Conservation (phyloP, 2,329 filamentous ascomycete species). For the Penicillium brevicompactum region DNA sequence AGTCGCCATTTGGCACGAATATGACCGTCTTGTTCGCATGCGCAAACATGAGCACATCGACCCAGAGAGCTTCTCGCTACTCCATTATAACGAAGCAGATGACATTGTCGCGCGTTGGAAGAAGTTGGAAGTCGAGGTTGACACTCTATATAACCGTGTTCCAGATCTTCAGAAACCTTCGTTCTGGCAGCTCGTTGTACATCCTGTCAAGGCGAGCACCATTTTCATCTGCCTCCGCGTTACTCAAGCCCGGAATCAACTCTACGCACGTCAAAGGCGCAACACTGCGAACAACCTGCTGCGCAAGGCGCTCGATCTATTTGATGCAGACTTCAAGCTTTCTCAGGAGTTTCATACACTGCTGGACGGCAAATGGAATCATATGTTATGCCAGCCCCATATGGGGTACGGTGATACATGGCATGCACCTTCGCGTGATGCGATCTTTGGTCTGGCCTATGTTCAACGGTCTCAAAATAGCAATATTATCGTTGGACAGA, state of each 20-base stretch:
- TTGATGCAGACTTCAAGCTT: conserved; percentile 60
- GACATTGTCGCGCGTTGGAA: conserved; percentile 59
- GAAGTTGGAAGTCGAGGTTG: conserved; percentile 55
- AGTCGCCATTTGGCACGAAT: conserved; percentile 56
- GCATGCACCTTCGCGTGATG: conserved; percentile 56
- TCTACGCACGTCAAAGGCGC: conserved; percentile 59
- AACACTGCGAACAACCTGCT: conserved; percentile 60
- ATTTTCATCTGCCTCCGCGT: conserved; percentile 59
- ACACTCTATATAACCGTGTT: conserved; percentile 59
- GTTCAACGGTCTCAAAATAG: conserved; percentile 17
- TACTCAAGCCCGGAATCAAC: conserved; percentile 54
- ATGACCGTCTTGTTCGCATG: conserved; percentile 59
- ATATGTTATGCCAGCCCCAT: conserved; percentile 62
- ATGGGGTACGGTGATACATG: conserved; percentile 63
- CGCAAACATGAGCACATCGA: conserved; percentile 67
- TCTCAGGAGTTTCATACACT: conserved; percentile 61
- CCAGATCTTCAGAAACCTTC: conserved; percentile 54
- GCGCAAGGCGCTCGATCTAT: conserved; percentile 54
- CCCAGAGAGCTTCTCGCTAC: conserved; percentile 59
- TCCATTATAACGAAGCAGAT: conserved; percentile 68
- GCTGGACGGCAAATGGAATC: conserved; percentile 63
- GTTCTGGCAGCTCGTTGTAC: conserved; percentile 65
- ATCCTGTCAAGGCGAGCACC: conserved; percentile 61
- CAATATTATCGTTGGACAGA: conserved; percentile 17
- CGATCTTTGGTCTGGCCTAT: conserved; percentile 23